Conservation (phyloP, 306 rosid species). For the Pterocarpus macrocarpus region DNA sequence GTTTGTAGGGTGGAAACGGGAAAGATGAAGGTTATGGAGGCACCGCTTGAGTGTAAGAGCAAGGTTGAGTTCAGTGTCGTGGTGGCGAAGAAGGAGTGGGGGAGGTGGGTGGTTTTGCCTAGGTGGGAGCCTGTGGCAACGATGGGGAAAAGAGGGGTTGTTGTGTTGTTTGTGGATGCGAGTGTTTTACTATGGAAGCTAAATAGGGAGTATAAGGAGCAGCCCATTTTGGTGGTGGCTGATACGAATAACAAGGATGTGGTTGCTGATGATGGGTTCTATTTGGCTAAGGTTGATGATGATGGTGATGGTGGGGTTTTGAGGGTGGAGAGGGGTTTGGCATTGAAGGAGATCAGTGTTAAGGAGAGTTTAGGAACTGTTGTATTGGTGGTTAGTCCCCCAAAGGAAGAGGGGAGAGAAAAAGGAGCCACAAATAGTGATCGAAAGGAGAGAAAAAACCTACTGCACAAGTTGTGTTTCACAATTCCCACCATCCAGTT, state of each 20-base stretch:
- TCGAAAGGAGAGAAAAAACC: too few species aligned
- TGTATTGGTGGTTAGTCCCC: constrained; percentile 86
- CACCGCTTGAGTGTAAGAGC: constrained; percentile 69
- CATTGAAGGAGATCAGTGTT: constrained; percentile 64
- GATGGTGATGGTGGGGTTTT: constrained; percentile 42
- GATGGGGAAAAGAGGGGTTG: constrained; percentile 68
- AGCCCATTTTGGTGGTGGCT: constrained; percentile 81
- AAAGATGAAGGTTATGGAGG: constrained; percentile 61
- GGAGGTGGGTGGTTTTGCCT: constrained; percentile 85
- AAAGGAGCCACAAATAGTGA: too few species aligned
- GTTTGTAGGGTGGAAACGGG: constrained; percentile 69
- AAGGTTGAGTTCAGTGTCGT: constrained; percentile 83
- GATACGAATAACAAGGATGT: constrained; percentile 66
- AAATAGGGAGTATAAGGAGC: constrained; percentile 84
- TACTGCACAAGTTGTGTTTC: too few species aligned
- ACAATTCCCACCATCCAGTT: too few species aligned
- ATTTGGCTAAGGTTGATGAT: constrained; percentile 57
- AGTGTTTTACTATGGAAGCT: constrained; percentile 86
- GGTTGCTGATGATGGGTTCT: constrained; percentile 71
- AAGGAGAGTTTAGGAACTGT: constrained; percentile 71
- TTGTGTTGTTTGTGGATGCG: constrained; percentile 74
- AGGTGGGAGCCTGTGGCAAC: constrained; percentile 68
- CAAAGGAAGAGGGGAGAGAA: constrained; percentile 49
- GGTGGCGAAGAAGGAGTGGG: constrained; percentile 86
- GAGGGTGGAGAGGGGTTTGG: constrained; percentile 76